These are phyloP conservation scores for Biscogniauxia marginata DNA, from an alignment of 2,329 filamentous ascomycete species.

Conservation along the genomic window DNA sequence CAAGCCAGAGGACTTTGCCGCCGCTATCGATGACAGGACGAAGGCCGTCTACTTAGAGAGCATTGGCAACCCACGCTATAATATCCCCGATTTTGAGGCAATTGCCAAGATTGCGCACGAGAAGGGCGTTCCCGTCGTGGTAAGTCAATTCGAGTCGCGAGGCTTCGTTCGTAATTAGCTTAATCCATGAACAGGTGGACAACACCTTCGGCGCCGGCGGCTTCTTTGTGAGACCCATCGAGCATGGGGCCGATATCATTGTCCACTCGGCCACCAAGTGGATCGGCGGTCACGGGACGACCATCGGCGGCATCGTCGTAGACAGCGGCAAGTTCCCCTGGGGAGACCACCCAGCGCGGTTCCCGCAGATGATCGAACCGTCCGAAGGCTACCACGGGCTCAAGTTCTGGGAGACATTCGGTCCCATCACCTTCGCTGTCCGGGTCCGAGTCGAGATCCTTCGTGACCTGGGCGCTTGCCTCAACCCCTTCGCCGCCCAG, in stretches of 20 bases:
- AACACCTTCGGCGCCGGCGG: constrained; percentile 96
- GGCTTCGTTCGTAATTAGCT: background rate
- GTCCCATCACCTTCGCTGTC: constrained; percentile 77
- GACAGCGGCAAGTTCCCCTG: constrained; percentile 94
- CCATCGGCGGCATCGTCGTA: constrained; percentile 81
- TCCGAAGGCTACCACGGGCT: constrained; percentile 88
- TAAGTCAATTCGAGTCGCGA: constrained; percentile 34
- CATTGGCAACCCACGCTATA: constrained; percentile 92
- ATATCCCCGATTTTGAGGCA: constrained; percentile 85
- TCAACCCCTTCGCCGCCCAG: constrained; percentile 92
- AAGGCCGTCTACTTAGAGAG: constrained; percentile 91
- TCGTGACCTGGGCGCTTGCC: constrained; percentile 76
- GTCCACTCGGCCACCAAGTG: constrained; percentile 95
- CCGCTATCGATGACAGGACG: constrained; percentile 86
- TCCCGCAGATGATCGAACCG: constrained; percentile 90
- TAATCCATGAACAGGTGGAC: constrained; percentile 60
- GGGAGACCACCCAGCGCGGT: constrained; percentile 78
- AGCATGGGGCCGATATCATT: constrained; percentile 89
- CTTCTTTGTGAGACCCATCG: constrained; percentile 82
- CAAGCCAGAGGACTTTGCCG: constrained; percentile 72
- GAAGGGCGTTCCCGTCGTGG: constrained; percentile 64
- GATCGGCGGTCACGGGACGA: constrained; percentile 95
- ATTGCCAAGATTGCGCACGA: constrained; percentile 77
- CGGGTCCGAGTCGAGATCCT: constrained; percentile 86
- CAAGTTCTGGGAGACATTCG: constrained; percentile 93